Conservation (phyloP, 2,329 filamentous ascomycete genomes). For the Fusarium austroafricanum region DNA sequence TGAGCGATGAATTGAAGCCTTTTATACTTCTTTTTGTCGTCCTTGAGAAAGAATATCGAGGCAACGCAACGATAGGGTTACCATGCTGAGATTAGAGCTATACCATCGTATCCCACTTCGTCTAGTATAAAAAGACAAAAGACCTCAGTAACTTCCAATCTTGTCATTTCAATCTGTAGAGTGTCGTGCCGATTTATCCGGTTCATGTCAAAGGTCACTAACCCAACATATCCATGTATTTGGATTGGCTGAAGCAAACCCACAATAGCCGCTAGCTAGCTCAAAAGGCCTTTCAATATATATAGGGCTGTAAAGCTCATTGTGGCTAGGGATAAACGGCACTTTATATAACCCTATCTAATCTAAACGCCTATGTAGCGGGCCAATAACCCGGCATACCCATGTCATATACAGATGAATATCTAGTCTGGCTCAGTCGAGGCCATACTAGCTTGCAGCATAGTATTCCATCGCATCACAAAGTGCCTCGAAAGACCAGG, state of each 20-base stretch:
- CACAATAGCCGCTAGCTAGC: neutral
- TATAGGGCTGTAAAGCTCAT: neutral
- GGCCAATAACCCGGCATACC: accelerated
- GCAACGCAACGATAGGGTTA: accelerated
- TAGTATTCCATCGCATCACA: neutral
- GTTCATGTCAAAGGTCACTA: neutral
- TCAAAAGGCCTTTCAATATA: neutral
- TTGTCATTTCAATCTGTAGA: neutral
- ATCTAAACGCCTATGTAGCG: neutral
- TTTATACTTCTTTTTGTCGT: neutral
- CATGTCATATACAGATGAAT: neutral
- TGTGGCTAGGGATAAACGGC: no score
- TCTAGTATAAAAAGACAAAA: neutral
- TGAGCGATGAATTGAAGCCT: neutral
- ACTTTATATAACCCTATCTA: neutral
- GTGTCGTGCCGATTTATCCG: neutral
- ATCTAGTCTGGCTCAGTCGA: neutral
- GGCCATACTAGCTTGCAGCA: neutral
- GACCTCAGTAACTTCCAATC: neutral
- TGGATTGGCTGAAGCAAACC: neutral
- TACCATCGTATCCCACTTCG: no score
- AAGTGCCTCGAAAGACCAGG: neutral
- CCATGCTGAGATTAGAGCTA: neutral
- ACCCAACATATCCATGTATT: neutral
- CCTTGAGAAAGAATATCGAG: accelerated